These are phyloP conservation scores for Nannochloropsis gaditana DNA, from an alignment of 108 stramenopile species.

Conservation along the genomic window DNA sequence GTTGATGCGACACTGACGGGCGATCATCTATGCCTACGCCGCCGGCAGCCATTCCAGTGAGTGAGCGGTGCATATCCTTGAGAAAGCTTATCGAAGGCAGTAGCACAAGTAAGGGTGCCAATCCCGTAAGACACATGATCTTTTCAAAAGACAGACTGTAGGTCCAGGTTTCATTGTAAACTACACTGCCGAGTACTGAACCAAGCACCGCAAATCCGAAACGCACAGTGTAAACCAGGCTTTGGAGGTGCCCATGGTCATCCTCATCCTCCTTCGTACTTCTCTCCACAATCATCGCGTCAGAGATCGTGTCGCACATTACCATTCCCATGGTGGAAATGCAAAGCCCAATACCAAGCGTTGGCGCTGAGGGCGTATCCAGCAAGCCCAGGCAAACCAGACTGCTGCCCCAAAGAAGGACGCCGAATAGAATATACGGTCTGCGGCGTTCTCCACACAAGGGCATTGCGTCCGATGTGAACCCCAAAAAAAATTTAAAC, in stretches of 20 bases:
- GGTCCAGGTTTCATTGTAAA: background rate
- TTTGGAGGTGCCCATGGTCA: background rate
- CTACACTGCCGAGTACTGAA: background rate
- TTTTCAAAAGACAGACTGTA: background rate
- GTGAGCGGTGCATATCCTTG: background rate
- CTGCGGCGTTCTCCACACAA: background rate
- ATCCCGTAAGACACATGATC: background rate
- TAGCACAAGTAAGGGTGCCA: background rate
- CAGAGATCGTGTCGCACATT: background rate
- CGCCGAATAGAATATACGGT: background rate
- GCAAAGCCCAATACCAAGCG: background rate
- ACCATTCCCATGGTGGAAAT: background rate
- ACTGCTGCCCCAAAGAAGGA: background rate
- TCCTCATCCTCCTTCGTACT: background rate
- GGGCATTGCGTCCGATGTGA: constrained; percentile 10
- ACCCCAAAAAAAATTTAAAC: constrained; percentile 9
- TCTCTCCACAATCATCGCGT: background rate
- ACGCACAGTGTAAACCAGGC: background rate
- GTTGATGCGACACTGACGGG: background rate
- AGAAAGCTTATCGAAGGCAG: background rate
- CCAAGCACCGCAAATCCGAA: background rate
- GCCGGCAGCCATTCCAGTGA: background rate
- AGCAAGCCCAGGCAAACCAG: background rate
- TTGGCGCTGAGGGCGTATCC: background rate
- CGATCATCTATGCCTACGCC: background rate